phyloP scores from a whole-genome alignment of 352 stramenopile species.

The Phytophthora tubulina region DNA sequence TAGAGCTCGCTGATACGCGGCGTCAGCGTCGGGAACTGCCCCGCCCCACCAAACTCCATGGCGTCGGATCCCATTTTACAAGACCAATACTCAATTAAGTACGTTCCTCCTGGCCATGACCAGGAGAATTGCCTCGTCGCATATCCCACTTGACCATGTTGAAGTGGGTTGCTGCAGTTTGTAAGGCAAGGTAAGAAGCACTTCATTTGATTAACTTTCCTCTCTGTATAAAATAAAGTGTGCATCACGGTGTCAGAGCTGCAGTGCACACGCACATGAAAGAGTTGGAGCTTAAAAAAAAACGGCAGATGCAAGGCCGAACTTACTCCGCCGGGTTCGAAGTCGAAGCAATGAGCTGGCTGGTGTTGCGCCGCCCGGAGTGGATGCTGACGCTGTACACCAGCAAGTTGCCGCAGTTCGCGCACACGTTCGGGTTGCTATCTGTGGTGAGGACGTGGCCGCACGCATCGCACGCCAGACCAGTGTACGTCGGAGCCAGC shows the following conservation, averaged over 20 bases:
- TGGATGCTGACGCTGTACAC: conserved; percentile 81
- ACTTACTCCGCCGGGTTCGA: conserved; percentile 27
- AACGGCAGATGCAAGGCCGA: not conserved
- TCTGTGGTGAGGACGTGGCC: conserved; percentile 60
- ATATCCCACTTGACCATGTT: conserved; percentile 15
- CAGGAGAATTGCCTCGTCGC: conserved; percentile 12
- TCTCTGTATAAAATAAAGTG: conserved; percentile 40
- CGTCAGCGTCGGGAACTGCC: conserved; percentile 49
- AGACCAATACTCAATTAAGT: not conserved
- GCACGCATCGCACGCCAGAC: conserved; percentile 64
- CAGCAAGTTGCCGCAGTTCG: conserved; percentile 67
- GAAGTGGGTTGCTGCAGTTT: conserved; percentile 12
- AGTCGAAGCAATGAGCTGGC: conserved; percentile 49
- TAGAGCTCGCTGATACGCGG: conserved; percentile 69
- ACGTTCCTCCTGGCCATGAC: not conserved
- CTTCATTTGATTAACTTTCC: conserved; percentile 27
- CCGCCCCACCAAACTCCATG: conserved; percentile 30
- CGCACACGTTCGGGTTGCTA: conserved; percentile 47
- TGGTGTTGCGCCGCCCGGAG: conserved; percentile 69
- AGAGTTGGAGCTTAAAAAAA: not conserved
- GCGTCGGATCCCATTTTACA: no score
- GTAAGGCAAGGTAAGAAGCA: conserved; percentile 7
- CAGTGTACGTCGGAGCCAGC: conserved; percentile 53
- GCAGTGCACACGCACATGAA: conserved; percentile 17
- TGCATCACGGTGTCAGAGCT: not conserved